Base-by-base conservation (phyloP, 345 rosid genomes). In the Gynandropsis gynandra region DNA sequence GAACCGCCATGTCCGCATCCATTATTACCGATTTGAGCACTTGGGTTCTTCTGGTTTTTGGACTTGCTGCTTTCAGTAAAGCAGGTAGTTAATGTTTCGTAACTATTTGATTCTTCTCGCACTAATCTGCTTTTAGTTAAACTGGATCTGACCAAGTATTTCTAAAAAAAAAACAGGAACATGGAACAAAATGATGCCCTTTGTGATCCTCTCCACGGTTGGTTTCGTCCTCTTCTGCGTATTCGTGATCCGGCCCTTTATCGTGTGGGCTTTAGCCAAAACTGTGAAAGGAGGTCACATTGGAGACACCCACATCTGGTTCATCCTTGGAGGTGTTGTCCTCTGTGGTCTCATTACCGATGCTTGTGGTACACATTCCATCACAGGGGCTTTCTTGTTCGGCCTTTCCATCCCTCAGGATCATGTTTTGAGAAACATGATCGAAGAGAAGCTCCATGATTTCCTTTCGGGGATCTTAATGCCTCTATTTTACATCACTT, bases 351-450 rank as follows among this genome's bases (percentile, higher is more conserved):
- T 80, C 44, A 62, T 77, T 48, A 71, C 86, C 0, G 87, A 83
- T 47, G 71, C 64, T 8, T 73, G 82, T 11, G 89, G 96, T 13
- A 46, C 75, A 1, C 74, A 78, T 47, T 79, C 93, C 2, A 41
- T 79, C n/a, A 51, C 76, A 0, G 96, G 96, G 4, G 82, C 81
- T 12, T 87, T 80, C 65, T 3, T 83, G 54, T 74, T 83, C 10
- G 93, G 96, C 6, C 72, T 71, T 9, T 76, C 81, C 10, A 71
- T 87, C 33, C 87, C 89, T 0, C 63, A 66, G 0, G 80, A 69
- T 20, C 76, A 71, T 38, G 49, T 63, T 1, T 47, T 67, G 13
- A 58, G 61, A 55, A 72, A 38, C 47, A 57, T 56, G 36, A 43
- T 79, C 17, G 56, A 61, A 13, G 88, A 76, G 54, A 76, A 66